Conservation (phyloP, 2,329 filamentous ascomycete species). For the Clonostachys chloroleuca region DNA sequence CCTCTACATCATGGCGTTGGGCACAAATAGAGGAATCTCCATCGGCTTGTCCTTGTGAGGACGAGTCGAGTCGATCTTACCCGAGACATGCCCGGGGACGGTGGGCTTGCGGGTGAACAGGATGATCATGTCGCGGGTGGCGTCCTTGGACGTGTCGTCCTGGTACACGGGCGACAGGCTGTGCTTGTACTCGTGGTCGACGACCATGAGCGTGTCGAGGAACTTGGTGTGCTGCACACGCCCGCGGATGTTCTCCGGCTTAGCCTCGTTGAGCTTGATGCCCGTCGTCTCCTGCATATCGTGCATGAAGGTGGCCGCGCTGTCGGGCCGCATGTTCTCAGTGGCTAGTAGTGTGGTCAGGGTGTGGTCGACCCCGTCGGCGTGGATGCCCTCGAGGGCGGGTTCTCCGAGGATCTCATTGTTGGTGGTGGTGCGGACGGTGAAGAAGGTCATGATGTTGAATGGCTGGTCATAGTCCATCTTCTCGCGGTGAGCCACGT, state of each 20-base stretch:
- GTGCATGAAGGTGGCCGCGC: constrained; percentile 21
- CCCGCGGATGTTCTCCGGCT: constrained; percentile 10
- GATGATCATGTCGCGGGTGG: constrained; percentile 19
- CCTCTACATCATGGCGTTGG: background rate
- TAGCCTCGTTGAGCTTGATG: constrained; percentile 10
- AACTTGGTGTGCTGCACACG: constrained; percentile 15
- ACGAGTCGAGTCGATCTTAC: constrained; percentile 13
- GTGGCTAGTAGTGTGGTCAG: constrained; percentile 20
- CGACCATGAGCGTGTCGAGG: constrained; percentile 18
- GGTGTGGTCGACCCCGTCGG: constrained; percentile 22
- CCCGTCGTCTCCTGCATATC: constrained; percentile 15
- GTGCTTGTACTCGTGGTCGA: constrained; percentile 19
- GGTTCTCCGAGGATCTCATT: constrained; percentile 18
- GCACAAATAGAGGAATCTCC: constrained; percentile 16
- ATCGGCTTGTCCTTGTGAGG: constrained; percentile 14
- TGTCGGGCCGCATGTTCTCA: constrained; percentile 17
- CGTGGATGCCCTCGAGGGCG: constrained; percentile 22
- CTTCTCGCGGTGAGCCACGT: constrained; percentile 10
- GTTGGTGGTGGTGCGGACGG: constrained; percentile 19
- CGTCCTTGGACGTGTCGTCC: constrained; percentile 11
- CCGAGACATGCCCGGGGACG: constrained; percentile 12
- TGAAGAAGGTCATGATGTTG: constrained; percentile 19
- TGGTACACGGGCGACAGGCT: constrained; percentile 14
- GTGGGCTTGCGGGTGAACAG: constrained; percentile 19
- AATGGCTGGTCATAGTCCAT: constrained; percentile 17